A percentile compares a stretch with the other conserved stretches of the same genome.
Evolutionary conservation across 2,329 filamentous ascomycete genomes (phyloP).

Genomic region (Aspergillus oerlinghausenensis): DNA sequence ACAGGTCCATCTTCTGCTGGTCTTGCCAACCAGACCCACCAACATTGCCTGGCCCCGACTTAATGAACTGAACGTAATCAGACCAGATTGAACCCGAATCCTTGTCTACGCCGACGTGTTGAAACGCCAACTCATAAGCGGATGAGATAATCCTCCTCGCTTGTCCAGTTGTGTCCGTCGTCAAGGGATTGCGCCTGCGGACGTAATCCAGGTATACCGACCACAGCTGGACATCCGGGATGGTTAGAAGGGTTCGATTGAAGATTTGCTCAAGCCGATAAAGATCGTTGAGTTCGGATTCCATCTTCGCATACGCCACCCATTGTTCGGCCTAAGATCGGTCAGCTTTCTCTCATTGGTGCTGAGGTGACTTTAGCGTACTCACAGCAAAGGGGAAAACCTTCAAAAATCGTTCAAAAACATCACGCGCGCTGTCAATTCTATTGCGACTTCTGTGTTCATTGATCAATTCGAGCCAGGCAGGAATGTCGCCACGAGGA

Average conservation of each 20-base stretch:
- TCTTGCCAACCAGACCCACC: slow-evolving; percentile 92
- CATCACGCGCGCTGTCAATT: slow-evolving; percentile 71
- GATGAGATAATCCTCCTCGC: slow-evolving; percentile 76
- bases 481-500: slow-evolving; percentile 84
- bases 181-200: slow-evolving; percentile 82
- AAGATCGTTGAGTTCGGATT: slow-evolving; percentile 80
- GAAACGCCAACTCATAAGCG: slow-evolving; percentile 88
- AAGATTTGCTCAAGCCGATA: slow-evolving; percentile 78
- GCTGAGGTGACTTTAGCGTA: slow-evolving; percentile 21
- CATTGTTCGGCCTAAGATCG: slow-evolving; percentile 74
- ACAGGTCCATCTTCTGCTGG: slow-evolving; percentile 92
- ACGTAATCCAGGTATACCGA: slow-evolving; percentile 93
- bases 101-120: slow-evolving; percentile 84
- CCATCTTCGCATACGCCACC: slow-evolving; percentile 84
- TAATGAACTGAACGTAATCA: slow-evolving; percentile 92
- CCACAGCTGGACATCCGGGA: slow-evolving; percentile 84
- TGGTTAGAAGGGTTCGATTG: slow-evolving; percentile 68
- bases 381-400: slow-evolving; percentile 89
- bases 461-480: slow-evolving; percentile 82
- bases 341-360: slow-evolving; percentile 29
- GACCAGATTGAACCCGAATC: slow-evolving; percentile 87
- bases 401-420: slow-evolving; percentile 81
- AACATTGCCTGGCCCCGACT: slow-evolving; percentile 76
- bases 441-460: slow-evolving; percentile 80
- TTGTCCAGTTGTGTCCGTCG: slow-evolving; percentile 67